Percentiles rank a stretch among this genome's conserved stretches.
Evolutionary conservation across 306 rosid genomes (phyloP).

Genomic region (Fragaria nilgerrensis): DNA sequence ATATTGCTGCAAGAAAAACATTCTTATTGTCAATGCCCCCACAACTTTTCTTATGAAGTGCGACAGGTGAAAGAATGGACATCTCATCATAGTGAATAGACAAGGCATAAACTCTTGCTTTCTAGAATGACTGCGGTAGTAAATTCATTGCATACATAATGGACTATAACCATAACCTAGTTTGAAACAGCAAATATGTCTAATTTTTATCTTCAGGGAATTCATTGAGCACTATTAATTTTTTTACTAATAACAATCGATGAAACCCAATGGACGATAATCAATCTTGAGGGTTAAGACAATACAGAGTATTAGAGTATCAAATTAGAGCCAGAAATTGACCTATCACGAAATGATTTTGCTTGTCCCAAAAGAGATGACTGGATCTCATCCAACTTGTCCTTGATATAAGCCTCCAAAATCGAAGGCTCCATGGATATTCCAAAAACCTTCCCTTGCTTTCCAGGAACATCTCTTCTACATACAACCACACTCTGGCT

Average conservation of each 20-base stretch:
- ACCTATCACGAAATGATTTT: constrained; percentile 87
- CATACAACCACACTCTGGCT: constrained; percentile 83
- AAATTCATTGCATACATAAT: background rate
- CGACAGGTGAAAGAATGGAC: background rate
- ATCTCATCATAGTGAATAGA: background rate
- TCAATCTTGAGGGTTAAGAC: background rate
- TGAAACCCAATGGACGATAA: background rate
- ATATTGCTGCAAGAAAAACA: constrained; percentile 58
- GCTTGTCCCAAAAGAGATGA: constrained; percentile 68
- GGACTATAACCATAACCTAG: background rate
- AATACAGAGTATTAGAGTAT: too few relatives aligned
- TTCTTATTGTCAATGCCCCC: constrained; percentile 14
- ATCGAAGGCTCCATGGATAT: constrained; percentile 78
- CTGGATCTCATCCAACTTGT: constrained; percentile 80
- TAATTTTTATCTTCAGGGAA: background rate
- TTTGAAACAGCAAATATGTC: background rate
- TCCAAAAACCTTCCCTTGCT: constrained; percentile 92
- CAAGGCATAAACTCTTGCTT: background rate
- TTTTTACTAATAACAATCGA: background rate
- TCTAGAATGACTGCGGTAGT: background rate
- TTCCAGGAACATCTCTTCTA: constrained; percentile 94
- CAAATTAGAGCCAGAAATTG: constrained; percentile 17
- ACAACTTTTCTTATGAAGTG: constrained; percentile 9
- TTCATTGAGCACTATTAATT: background rate
- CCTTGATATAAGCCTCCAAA: constrained; percentile 75